Percentiles rank a stretch among this genome's conserved stretches.
Evolutionary conservation across 208 protist genomes (phyloP).

Genomic region (Leishmania amazonensis): DNA sequence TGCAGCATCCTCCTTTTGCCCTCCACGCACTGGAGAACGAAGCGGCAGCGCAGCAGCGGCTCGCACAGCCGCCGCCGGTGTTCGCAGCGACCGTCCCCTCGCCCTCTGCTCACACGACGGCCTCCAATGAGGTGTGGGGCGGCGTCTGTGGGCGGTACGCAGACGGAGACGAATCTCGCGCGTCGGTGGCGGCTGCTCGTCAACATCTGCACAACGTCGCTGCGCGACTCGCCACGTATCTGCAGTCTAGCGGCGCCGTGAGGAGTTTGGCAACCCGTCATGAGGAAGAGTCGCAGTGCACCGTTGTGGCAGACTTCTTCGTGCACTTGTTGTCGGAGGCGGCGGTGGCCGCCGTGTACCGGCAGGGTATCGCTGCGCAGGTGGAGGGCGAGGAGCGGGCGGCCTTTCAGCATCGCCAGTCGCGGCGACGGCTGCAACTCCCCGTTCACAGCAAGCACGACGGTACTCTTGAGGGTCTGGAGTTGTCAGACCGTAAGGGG

Average conservation of each 20-base stretch:
- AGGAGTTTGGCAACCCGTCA: neutral
- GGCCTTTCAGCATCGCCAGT: conserved; percentile 12
- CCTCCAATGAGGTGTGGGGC: neutral
- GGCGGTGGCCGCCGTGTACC: conserved; percentile 48
- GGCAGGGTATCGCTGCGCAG: conserved; percentile 34
- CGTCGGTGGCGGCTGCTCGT: conserved; percentile 1
- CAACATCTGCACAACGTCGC: conserved; percentile 17
- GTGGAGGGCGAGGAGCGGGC: conserved; percentile 38
- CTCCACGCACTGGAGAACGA: conserved; percentile 26
- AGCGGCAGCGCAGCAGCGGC: conserved; percentile 8
- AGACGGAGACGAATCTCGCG: conserved; percentile 6
- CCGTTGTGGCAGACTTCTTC: conserved; percentile 16
- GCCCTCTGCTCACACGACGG: neutral
- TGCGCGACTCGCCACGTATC: conserved; percentile 18
- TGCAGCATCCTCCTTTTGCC: conserved; percentile 38
- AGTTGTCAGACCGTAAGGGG: neutral
- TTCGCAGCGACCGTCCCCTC: conserved; percentile 3
- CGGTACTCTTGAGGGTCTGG: neutral
- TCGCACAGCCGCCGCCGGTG: conserved; percentile 15
- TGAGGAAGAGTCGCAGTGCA: neutral
- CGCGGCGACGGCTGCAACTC: conserved; percentile 16
- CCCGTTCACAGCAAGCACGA: neutral
- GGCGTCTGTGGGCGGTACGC: conserved; percentile 23
- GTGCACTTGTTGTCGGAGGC: conserved; percentile 42
- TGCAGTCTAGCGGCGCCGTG: conserved; percentile 4